Conservation (phyloP, 805 yeast species). For the Saturnispora quitensis region DNA sequence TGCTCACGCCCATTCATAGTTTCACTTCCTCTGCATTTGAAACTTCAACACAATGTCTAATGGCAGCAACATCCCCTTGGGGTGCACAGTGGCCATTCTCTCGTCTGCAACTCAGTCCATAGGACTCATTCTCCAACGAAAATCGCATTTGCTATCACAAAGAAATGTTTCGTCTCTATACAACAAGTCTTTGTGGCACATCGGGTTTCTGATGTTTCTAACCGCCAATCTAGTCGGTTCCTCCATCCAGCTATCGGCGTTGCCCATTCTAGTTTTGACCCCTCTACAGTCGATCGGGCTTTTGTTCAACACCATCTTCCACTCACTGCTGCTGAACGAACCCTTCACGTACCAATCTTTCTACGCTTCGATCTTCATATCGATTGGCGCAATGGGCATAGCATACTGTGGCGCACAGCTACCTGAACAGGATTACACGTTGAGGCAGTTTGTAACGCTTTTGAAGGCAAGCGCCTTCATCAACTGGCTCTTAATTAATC, state of each 20-base stretch:
- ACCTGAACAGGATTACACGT: slow-evolving; percentile 42
- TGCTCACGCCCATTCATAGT: not conserved
- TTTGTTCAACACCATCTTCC: slow-evolving; percentile 76
- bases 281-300: slow-evolving; percentile 83
- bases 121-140: slow-evolving; percentile 2
- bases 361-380: slow-evolving; percentile 58
- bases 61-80: slow-evolving; percentile 3
- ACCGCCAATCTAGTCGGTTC: slow-evolving; percentile 73
- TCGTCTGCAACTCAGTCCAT: slow-evolving; percentile 5
- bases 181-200: slow-evolving; percentile 58
- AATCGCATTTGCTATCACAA: not conserved
- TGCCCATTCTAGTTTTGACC: slow-evolving; percentile 70
- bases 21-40: not conserved
- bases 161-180: slow-evolving; percentile 23
- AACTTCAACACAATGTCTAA: not conserved
- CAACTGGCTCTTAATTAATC: slow-evolving; percentile 42
- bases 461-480: slow-evolving; percentile 40
- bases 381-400: slow-evolving; percentile 66
- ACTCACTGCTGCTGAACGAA: slow-evolving; percentile 59
- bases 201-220: slow-evolving; percentile 65
- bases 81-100: slow-evolving; percentile 1
- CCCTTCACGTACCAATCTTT: slow-evolving; percentile 48
- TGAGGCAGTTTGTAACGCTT: slow-evolving; percentile 37
- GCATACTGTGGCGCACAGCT: slow-evolving; percentile 71
- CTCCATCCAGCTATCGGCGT: slow-evolving; percentile 70